Evolutionary conservation across 129 eudicot species (phyloP).

Genomic region (Centaurea solstitialis): DNA sequence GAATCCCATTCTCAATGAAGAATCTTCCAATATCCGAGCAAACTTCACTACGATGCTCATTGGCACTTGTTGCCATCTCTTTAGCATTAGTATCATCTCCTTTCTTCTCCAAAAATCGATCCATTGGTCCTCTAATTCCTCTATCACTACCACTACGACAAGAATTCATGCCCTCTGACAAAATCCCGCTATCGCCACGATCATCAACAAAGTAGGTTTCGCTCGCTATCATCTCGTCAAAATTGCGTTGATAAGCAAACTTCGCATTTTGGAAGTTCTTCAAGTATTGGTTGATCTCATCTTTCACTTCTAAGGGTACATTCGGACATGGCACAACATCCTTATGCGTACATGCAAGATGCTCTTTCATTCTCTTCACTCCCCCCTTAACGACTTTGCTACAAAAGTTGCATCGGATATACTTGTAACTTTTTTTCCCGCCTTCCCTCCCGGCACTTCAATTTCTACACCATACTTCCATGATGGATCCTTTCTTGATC

Average conservation of each 20-base stretch:
- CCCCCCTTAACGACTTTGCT: not conserved
- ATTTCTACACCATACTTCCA: not conserved
- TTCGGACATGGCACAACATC: not conserved
- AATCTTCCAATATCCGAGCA: not conserved
- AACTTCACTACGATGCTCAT: not conserved
- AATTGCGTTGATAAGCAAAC: not conserved
- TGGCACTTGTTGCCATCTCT: not conserved
- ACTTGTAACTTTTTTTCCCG: not conserved
- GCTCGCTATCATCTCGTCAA: not conserved
- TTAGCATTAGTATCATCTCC: not conserved
- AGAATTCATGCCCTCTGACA: not conserved
- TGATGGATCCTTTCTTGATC: not conserved
- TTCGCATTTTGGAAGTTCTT: not conserved
- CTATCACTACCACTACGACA: slow-evolving; percentile 1
- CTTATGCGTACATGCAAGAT: not conserved
- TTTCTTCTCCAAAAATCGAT: not conserved
- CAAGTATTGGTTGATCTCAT: not conserved
- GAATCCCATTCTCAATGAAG: slow-evolving; percentile 2
- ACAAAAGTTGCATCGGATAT: not conserved
- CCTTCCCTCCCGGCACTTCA: not conserved
- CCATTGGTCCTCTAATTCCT: not conserved
- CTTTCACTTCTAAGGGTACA: not conserved
- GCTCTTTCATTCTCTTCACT: not conserved
- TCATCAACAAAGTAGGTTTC: not conserved
- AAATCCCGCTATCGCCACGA: not conserved